Base-by-base conservation (phyloP, 768 basidiomycete species). In the Trametes cubensis region DNA sequence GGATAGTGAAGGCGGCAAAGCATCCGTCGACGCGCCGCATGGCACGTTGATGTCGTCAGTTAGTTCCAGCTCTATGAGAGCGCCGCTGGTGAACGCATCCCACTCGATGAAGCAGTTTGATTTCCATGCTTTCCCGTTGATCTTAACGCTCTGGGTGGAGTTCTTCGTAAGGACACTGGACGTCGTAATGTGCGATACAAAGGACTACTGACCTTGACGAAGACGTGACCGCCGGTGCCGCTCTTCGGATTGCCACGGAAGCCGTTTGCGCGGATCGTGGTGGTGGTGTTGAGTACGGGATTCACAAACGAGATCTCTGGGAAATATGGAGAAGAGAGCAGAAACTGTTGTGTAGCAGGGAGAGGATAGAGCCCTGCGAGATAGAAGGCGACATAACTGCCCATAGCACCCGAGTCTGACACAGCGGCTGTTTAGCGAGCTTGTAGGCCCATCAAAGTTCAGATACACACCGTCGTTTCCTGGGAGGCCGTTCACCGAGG, bases 51-150 rank as follows among this genome's bases (percentile, higher is more conserved):
- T 81, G 67, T 86, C 78, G 59, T 80, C 76, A 5, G 83, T 83
- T 58, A 88, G 68, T 47, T 83, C 80, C 34, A 88, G 72, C 68
- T 84, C 85, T 38, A 88, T 77, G 25, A 79, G 72, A 1, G 83
- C 78, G 8, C 84, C 84, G 4, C 69, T 73, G 23, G 74, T 75
- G 65, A 87, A 88, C n/a, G 82, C 81, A 52, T 85, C 83, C 85
- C 85, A 88, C 30, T 87, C 85, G 49, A 88, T 72, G 67, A 80
- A 88, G 60, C 86, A 88, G 67, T 80, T 87, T 3, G 85, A 86
- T 62, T 83, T 80, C 77, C 84, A 86, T 13, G 79, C 75, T 58
- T 78, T 69, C 5, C 85, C 85, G 62, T 87, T 79, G 26, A 87
- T 80, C 13, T 76, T 80, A 8, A 87, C 84, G 66, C 77, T 82